Evolutionary conservation across 371 early-diverging fungal species (phyloP).

Genomic region (Coemansia sp.): DNA sequence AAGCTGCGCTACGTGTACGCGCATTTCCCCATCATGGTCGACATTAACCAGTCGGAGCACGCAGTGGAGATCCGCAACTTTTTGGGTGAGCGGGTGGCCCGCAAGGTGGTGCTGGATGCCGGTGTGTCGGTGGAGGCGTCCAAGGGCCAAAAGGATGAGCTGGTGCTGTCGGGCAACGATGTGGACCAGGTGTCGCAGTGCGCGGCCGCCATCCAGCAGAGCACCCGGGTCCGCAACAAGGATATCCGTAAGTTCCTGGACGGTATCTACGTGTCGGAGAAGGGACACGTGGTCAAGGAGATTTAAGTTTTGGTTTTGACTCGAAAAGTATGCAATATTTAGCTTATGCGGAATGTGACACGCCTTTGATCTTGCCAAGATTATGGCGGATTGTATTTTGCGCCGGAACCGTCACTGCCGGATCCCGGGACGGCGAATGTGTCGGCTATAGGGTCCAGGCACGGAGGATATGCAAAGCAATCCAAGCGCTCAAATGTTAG

Average conservation of each 20-base stretch:
- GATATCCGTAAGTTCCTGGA: slow-evolving; percentile 99
- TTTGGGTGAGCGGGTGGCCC: slow-evolving; percentile 97
- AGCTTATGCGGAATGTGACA: no score
- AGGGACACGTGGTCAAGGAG: slow-evolving; percentile 54
- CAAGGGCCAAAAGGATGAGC: slow-evolving; percentile 94
- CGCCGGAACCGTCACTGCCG: no score
- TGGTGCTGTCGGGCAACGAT: slow-evolving; percentile 95
- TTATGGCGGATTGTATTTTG: no score
- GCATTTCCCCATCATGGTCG: slow-evolving; percentile 99
- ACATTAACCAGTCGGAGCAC: slow-evolving; percentile 77
- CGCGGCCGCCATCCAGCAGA: slow-evolving; percentile 89
- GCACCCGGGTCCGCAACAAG: slow-evolving; percentile 86
- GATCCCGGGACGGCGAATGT: no score
- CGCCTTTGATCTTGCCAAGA: no score
- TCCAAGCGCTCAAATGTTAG: no score
- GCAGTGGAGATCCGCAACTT: slow-evolving; percentile 99
- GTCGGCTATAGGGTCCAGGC: no score
- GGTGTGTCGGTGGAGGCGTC: slow-evolving; percentile 89
- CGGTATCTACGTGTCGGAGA: slow-evolving; percentile 98
- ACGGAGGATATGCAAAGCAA: no score
- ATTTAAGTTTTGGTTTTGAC: background rate
- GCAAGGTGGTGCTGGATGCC: slow-evolving; percentile 86
- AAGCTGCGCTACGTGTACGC: slow-evolving; percentile 99
- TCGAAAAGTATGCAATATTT: no score
- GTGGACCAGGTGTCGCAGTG: slow-evolving; percentile 98